phyloP scores from a whole-genome alignment of 2,329 filamentous ascomycete species.

The Onygenales sp. region DNA sequence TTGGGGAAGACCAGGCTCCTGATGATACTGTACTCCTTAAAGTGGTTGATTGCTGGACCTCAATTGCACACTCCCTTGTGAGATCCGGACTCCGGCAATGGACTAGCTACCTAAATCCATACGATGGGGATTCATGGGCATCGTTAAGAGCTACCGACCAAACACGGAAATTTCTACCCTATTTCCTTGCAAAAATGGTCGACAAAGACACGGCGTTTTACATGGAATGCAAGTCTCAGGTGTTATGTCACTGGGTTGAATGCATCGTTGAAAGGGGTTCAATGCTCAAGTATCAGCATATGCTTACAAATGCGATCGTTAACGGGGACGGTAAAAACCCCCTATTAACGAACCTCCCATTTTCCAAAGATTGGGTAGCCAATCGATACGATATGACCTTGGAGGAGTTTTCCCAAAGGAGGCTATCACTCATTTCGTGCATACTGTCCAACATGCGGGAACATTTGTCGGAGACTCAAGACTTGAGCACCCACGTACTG shows the following conservation, averaged over 20 bases:
- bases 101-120: constrained; percentile 47
- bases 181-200: constrained; percentile 37
- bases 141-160: constrained; percentile 37
- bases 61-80: constrained; percentile 39
- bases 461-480: constrained; percentile 31
- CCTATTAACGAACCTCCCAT: constrained; percentile 50
- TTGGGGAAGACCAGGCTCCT: constrained; percentile 47
- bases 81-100: constrained; percentile 40
- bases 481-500: constrained; percentile 22
- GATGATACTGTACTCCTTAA: constrained; percentile 45
- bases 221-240: constrained; percentile 36
- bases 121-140: constrained; percentile 42
- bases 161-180: constrained; percentile 38
- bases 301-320: constrained; percentile 45
- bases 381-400: constrained; percentile 39
- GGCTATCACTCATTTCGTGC: constrained; percentile 46
- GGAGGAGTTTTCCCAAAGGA: constrained; percentile 44
- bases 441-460: constrained; percentile 52
- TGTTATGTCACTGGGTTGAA: constrained; percentile 45
- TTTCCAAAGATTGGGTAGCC: constrained; percentile 31
- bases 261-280: constrained; percentile 51
- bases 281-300: constrained; percentile 52
- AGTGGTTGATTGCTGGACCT: constrained; percentile 47
- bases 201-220: constrained; percentile 33
- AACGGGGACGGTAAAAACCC: constrained; percentile 37